Conservation (phyloP, 2,329 filamentous ascomycete species). For the Mollisia scopiformis region DNA sequence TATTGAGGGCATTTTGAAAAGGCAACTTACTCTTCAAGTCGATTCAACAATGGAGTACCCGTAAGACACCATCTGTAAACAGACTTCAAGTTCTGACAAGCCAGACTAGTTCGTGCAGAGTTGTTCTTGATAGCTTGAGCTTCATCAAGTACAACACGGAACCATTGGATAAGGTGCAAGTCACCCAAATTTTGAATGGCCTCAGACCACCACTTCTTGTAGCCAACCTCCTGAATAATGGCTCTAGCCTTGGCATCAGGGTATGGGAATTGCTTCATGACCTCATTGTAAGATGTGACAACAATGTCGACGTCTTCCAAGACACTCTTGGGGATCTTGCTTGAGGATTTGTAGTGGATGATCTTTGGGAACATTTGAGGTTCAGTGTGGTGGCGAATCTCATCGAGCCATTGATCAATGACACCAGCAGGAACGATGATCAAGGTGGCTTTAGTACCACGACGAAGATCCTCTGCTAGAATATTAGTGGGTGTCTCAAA, state of each 20-base stretch:
- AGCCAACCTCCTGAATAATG: conserved; percentile 60
- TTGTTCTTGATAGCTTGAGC: conserved; percentile 59
- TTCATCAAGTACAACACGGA: conserved; percentile 59
- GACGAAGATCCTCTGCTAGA: conserved; percentile 38
- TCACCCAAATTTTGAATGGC: conserved; percentile 39
- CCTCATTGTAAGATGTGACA: conserved; percentile 32
- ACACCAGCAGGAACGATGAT: conserved; percentile 34
- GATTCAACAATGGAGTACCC: conserved; percentile 35
- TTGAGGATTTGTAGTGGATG: conserved; percentile 26
- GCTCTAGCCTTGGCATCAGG: conserved; percentile 67
- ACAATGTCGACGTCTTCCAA: conserved; percentile 33
- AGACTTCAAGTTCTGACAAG: conserved; percentile 42
- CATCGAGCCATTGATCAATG: conserved; percentile 34
- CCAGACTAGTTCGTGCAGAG: conserved; percentile 42
- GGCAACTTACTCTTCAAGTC: conserved; percentile 33
- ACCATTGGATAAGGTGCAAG: conserved; percentile 44
- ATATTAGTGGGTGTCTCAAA: neutral
- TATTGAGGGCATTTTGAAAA: neutral
- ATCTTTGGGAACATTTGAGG: conserved; percentile 24
- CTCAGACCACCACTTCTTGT: conserved; percentile 38
- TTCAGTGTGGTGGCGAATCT: conserved; percentile 30
- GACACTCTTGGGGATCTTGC: conserved; percentile 6
- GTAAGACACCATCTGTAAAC: conserved; percentile 38
- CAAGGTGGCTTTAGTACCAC: conserved; percentile 30
- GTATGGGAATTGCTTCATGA: conserved; percentile 38